phyloP scores from a whole-genome alignment of 2,329 filamentous ascomycete species.

The Chaetomiaceae sp. region DNA sequence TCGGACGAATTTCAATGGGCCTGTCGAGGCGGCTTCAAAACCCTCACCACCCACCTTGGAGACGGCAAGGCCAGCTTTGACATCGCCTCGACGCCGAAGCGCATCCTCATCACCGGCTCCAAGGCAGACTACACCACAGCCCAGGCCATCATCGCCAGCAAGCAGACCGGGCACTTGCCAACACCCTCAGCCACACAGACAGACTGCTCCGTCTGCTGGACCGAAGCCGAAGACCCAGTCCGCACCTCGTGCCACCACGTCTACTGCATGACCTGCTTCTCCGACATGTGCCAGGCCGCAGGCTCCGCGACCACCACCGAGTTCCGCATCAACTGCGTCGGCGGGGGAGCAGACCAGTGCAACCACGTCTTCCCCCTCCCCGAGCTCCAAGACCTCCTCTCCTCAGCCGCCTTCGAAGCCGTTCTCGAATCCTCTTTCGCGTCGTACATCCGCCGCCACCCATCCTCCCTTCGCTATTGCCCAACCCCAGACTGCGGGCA shows the following conservation, averaged over 20 bases:
- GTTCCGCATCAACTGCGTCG: constrained; percentile 28
- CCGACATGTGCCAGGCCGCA: constrained; percentile 28
- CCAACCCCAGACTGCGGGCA: constrained; percentile 41
- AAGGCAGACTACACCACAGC: constrained; percentile 22
- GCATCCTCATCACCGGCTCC: constrained; percentile 32
- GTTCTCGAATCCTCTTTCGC: constrained; percentile 37
- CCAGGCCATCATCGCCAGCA: constrained; percentile 13
- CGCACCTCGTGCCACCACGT: constrained; percentile 36
- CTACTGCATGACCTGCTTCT: constrained; percentile 42
- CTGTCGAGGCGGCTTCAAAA: constrained; percentile 32
- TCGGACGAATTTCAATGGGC: constrained; percentile 29
- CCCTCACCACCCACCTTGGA: constrained; percentile 28
- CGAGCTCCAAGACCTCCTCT: constrained; percentile 30
- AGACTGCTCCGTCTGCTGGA: constrained; percentile 36
- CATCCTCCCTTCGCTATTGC: constrained; percentile 36
- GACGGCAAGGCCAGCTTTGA: constrained; percentile 31
- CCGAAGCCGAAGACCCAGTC: constrained; percentile 34
- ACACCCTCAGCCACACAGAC: not conserved
- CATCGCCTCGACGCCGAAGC: constrained; percentile 30
- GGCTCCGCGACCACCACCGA: constrained; percentile 16
- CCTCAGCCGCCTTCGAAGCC: constrained; percentile 33
- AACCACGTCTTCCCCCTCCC: constrained; percentile 24
- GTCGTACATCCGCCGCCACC: constrained; percentile 33
- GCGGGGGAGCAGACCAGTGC: constrained; percentile 28
- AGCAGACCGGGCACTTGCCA: not conserved